Conservation (phyloP, 2,329 filamentous ascomycete species). For the Nigrospora osmanthi region DNA sequence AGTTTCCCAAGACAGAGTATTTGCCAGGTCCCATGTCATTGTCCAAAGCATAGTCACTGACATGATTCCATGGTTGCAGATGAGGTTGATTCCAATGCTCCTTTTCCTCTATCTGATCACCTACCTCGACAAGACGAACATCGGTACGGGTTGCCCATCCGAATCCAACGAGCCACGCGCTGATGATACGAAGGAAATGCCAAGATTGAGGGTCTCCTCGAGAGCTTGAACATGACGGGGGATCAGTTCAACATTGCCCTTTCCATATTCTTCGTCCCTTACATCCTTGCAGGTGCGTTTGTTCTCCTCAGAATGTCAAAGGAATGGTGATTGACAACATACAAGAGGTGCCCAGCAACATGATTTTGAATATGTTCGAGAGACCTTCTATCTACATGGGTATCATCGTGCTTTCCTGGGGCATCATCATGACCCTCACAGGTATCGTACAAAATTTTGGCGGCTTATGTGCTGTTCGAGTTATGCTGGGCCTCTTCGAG, state of each 20-base stretch:
- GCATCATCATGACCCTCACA: slow-evolving; percentile 27
- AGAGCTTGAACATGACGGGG: slow-evolving; percentile 20
- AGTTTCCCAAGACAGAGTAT: background rate
- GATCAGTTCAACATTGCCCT: slow-evolving; percentile 19
- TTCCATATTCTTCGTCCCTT: slow-evolving; percentile 20
- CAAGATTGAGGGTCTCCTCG: slow-evolving; percentile 15
- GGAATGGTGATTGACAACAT: too few species aligned
- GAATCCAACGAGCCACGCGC: too few species aligned
- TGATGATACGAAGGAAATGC: slow-evolving; percentile 13
- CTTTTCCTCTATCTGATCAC: slow-evolving; percentile 20
- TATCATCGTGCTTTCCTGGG: slow-evolving; percentile 25
- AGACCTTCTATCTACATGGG: slow-evolving; percentile 35
- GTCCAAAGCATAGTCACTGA: background rate
- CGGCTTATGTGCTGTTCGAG: slow-evolving; percentile 29
- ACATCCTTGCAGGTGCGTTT: slow-evolving; percentile 9
- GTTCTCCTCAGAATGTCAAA: too few species aligned
- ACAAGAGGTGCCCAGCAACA: slow-evolving; percentile 28
- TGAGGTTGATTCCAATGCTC: slow-evolving; percentile 19
- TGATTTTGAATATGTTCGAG: slow-evolving; percentile 28
- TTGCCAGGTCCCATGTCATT: background rate
- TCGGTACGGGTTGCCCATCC: slow-evolving; percentile 4
- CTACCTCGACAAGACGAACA: slow-evolving; percentile 21
- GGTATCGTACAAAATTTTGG: slow-evolving; percentile 28
- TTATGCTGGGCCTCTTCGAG: slow-evolving; percentile 31
- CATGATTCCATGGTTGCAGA: slow-evolving; percentile 3